Conservation (phyloP, 2,329 filamentous ascomycete species). For the Albifimbria verrucaria region DNA sequence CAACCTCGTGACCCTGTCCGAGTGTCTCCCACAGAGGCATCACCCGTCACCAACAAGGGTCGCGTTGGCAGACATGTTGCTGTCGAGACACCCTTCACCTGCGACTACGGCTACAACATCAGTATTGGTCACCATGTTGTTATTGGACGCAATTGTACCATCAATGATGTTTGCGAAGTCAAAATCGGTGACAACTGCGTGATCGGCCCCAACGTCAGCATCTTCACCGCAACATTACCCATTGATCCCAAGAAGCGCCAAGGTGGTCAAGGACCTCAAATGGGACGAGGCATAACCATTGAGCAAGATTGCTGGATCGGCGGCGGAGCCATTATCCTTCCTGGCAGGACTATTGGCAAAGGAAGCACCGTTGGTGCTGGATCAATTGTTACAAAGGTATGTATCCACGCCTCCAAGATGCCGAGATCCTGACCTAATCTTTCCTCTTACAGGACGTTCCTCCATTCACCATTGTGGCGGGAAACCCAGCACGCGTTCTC, state of each 20-base stretch:
- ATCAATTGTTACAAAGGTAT: slow-evolving; percentile 76
- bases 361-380: slow-evolving; percentile 79
- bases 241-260: slow-evolving; percentile 71
- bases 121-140: slow-evolving; percentile 80
- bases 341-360: slow-evolving; percentile 75
- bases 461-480: slow-evolving; percentile 65
- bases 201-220: slow-evolving; percentile 81
- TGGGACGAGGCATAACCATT: slow-evolving; percentile 71
- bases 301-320: slow-evolving; percentile 85
- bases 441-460: slow-evolving; percentile 58
- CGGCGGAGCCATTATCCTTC: slow-evolving; percentile 72
- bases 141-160: slow-evolving; percentile 78
- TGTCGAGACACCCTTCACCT: slow-evolving; percentile 85
- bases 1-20: slow-evolving; percentile 57
- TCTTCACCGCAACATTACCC: slow-evolving; percentile 72
- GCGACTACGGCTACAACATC: slow-evolving; percentile 96
- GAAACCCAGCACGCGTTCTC: slow-evolving; percentile 63
- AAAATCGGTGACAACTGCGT: slow-evolving; percentile 74
- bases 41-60: slow-evolving; percentile 52
- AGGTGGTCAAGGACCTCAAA: slow-evolving; percentile 68
- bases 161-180: slow-evolving; percentile 83
- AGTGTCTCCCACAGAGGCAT: slow-evolving; percentile 52
- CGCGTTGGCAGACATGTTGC: slow-evolving; percentile 70
- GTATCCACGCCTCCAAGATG: no score
- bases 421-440: no score